Conservation (phyloP, 345 rosid species). For the Eucalyptus brandiana region DNA sequence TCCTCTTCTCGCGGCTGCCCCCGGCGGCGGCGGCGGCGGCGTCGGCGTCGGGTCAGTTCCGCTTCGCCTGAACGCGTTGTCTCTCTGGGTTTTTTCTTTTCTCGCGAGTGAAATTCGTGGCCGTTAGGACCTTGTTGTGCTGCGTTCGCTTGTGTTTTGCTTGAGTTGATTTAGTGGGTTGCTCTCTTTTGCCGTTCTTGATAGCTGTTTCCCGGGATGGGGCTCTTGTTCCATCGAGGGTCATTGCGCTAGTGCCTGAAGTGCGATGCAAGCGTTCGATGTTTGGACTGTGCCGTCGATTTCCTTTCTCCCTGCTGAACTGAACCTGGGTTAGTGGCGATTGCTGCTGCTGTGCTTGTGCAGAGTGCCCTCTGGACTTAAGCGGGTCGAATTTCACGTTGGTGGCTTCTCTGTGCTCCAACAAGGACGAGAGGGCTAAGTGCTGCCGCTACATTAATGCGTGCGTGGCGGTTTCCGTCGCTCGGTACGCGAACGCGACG, state of each 20-base stretch:
- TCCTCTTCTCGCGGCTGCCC: background rate
- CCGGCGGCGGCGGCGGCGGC: background rate
- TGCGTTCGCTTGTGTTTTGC: background rate
- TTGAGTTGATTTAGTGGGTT: background rate
- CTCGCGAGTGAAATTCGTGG: background rate
- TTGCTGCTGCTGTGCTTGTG: background rate
- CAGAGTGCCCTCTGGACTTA: conserved; percentile 89
- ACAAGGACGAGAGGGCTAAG: conserved; percentile 45
- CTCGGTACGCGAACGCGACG: conserved; percentile 70
- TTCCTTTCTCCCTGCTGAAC: background rate
- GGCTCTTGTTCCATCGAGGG: background rate
- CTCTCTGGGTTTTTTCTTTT: background rate
- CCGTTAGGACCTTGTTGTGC: background rate
- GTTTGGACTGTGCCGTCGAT: background rate
- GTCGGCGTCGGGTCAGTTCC: background rate
- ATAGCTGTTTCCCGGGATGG: background rate
- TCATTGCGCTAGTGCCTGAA: background rate
- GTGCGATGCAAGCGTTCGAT: background rate
- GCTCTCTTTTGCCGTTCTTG: background rate
- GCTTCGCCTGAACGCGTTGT: background rate
- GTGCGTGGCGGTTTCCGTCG: conserved; percentile 57
- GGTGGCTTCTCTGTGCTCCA: conserved; percentile 69
- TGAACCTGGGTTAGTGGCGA: background rate
- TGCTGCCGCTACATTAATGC: conserved; percentile 96
- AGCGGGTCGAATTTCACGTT: conserved; percentile 61